A percentile compares a stretch with the other conserved stretches of the same genome.
Evolutionary conservation across 805 yeast species (phyloP).

Genomic region (Starmerella sp.): DNA sequence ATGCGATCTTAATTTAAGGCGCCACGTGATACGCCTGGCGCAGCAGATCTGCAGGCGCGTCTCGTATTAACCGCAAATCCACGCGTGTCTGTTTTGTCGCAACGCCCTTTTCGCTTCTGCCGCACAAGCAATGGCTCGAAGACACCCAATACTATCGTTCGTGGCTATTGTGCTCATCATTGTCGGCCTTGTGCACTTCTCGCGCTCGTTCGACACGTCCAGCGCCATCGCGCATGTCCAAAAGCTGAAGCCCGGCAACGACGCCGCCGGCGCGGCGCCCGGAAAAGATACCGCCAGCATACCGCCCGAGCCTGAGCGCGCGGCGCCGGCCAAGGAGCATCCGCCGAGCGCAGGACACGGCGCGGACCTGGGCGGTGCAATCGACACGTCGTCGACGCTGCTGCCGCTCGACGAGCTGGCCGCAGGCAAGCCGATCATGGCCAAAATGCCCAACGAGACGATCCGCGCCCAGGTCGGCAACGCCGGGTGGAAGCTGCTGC

Average conservation of each 20-base stretch:
- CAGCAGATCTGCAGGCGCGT: neutral
- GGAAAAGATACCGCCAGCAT: neutral
- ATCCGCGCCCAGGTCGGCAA: constrained; percentile 75
- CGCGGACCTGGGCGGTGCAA: neutral
- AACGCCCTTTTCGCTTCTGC: neutral
- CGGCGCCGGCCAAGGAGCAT: neutral
- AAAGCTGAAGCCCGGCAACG: neutral
- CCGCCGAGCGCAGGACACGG: neutral
- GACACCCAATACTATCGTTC: neutral
- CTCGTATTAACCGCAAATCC: constrained; percentile 1
- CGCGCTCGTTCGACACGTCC: constrained; percentile 2
- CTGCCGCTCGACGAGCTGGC: constrained; percentile 9
- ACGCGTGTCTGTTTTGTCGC: neutral
- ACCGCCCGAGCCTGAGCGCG: neutral
- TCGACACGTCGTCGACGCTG: neutral
- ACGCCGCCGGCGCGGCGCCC: neutral
- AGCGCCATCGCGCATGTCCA: neutral
- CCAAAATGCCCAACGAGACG: constrained; percentile 81
- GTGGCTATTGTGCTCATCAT: neutral
- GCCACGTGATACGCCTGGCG: neutral
- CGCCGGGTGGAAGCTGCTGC: constrained; percentile 86
- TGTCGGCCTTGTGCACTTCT: constrained; percentile 1
- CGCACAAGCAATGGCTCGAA: neutral
- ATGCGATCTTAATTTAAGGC: too few relatives aligned
- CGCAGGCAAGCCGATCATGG: constrained; percentile 62